These are phyloP conservation scores for Annona squamosa DNA, from an alignment of 164 flowering plant genomes.

Conservation along the genomic window DNA sequence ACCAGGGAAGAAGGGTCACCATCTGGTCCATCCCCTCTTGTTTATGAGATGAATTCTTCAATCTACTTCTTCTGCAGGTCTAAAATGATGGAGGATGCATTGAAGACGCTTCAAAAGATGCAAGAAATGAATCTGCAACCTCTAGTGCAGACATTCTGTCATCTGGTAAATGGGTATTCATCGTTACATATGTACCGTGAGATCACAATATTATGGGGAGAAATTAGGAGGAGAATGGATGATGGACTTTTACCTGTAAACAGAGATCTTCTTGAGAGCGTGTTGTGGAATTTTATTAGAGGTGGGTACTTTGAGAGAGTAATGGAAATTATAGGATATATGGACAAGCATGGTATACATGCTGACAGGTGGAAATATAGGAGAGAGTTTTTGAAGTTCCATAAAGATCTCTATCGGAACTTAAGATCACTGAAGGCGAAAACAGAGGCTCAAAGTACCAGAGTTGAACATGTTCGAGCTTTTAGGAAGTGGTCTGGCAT, in stretches of 20 bases:
- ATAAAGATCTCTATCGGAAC: constrained; percentile 63
- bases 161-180: constrained; percentile 47
- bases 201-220: constrained; percentile 83
- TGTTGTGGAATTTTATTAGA: constrained; percentile 56
- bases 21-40: constrained; percentile 10
- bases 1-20: constrained; percentile 20
- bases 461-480: constrained; percentile 56
- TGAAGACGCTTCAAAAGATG: constrained; percentile 50
- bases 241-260: constrained; percentile 20
- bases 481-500: constrained; percentile 61
- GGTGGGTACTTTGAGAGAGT: constrained; percentile 93
- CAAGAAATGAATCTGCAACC: constrained; percentile 48
- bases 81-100: constrained; percentile 80
- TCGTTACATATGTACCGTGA: constrained; percentile 63
- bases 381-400: constrained; percentile 61
- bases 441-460: constrained; percentile 61
- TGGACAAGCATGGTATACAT: constrained; percentile 44
- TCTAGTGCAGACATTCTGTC: constrained; percentile 45
- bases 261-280: constrained; percentile 55
- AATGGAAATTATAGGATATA: constrained; percentile 54
- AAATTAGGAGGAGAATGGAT: constrained; percentile 56
- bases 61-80: constrained; percentile 77
- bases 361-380: constrained; percentile 60
- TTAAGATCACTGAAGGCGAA: constrained; percentile 43
- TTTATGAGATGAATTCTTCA: constrained; percentile 60